Conservation (phyloP, 164 flowering plant genomes). For the Protea cynaroides region DNA sequence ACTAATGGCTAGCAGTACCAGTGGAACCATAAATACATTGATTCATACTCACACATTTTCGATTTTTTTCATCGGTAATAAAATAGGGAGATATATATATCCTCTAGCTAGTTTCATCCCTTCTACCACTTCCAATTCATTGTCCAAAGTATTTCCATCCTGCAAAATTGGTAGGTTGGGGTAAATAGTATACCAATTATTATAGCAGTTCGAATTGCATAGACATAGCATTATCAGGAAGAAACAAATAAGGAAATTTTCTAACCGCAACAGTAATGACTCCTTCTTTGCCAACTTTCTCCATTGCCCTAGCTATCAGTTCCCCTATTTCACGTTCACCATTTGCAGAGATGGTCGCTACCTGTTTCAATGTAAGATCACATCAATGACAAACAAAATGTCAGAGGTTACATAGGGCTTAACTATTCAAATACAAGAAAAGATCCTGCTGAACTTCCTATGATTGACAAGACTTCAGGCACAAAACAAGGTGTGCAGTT, state of each 20-base stretch:
- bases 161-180: conserved; percentile 19
- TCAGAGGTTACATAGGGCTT: not conserved
- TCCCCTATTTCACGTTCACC: conserved; percentile 88
- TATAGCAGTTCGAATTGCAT: not conserved
- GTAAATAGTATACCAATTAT: not conserved
- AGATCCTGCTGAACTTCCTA: too few relatives aligned
- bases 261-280: conserved; percentile 81
- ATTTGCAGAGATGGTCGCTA: conserved; percentile 93
- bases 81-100: conserved; percentile 82
- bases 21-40: not conserved
- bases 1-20: not conserved
- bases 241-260: not conserved
- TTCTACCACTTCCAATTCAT: conserved; percentile 83
- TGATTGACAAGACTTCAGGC: too few relatives aligned
- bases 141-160: conserved; percentile 78
- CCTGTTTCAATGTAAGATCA: conserved; percentile 32
- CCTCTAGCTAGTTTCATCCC: conserved; percentile 94
- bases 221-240: too few relatives aligned
- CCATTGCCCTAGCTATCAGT: conserved; percentile 84
- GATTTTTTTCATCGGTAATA: conserved; percentile 61
- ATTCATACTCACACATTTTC: conserved; percentile 68
- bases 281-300: conserved; percentile 95
- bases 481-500: too few relatives aligned
- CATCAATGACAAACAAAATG: not conserved
- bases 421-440: too few relatives aligned